Conservation (phyloP, 345 rosid species). For the Schrenkiella parvula region DNA sequence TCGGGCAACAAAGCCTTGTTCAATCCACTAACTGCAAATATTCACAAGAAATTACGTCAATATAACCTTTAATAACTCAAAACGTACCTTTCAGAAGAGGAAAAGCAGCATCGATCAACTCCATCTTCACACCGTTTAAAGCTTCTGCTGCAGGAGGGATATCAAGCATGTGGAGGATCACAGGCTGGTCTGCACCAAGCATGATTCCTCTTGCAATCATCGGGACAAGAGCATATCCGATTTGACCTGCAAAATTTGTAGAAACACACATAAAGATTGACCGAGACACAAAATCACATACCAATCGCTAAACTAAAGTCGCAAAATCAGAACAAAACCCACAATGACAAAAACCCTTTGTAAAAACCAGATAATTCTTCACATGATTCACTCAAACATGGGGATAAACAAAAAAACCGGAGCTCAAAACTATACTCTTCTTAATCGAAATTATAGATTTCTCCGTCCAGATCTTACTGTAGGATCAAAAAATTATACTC, state of each 20-base stretch:
- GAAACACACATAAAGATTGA: background rate
- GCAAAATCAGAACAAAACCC: background rate
- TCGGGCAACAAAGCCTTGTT: background rate
- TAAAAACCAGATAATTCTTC: background rate
- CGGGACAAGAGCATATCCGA: conserved; percentile 97
- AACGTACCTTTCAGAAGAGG: conserved; percentile 87
- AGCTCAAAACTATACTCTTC: background rate
- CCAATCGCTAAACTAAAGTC: background rate
- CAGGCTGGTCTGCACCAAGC: conserved; percentile 98
- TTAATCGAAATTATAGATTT: background rate
- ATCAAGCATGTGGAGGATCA: conserved; percentile 98
- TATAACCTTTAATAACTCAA: background rate
- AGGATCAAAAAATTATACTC: background rate
- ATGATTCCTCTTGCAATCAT: conserved; percentile 97
- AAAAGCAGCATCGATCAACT: conserved; percentile 89
- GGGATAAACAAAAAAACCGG: background rate
- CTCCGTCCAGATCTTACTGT: background rate
- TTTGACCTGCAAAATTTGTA: conserved; percentile 63
- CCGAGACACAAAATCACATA: background rate
- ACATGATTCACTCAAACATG: background rate
- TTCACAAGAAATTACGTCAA: background rate
- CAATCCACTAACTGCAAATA: background rate
- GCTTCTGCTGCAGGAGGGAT: conserved; percentile 97
- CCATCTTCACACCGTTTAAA: conserved; percentile 96
- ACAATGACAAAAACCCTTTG: background rate